Conservation (phyloP, 2,329 filamentous ascomycete species). For the Ophiostoma perfectum region DNA sequence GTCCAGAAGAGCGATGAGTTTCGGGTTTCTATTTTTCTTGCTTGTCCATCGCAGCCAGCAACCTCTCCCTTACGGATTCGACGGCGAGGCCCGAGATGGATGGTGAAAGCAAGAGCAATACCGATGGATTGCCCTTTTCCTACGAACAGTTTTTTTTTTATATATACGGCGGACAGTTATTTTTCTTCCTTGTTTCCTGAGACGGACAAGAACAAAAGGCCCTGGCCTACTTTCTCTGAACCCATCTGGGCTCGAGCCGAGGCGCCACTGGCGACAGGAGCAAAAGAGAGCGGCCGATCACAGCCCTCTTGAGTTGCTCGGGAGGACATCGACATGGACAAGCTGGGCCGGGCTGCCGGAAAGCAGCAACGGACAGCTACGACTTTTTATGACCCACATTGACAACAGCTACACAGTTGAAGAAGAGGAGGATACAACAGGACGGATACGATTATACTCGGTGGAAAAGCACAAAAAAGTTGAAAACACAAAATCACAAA, state of each 20-base stretch:
- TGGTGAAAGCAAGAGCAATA: too few species aligned
- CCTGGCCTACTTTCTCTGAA: not conserved
- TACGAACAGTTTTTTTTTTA: not conserved
- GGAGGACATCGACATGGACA: not conserved
- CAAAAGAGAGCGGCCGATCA: not conserved
- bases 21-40: not conserved
- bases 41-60: too few species aligned
- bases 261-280: not conserved
- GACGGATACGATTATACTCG: not conserved
- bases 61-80: too few species aligned
- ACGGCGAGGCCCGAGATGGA: too few species aligned
- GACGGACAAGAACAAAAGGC: slow-evolving; percentile 4
- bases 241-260: slow-evolving; percentile 1
- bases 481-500: not conserved
- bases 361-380: not conserved
- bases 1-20: too few species aligned
- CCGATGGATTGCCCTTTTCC: not conserved
- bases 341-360: not conserved
- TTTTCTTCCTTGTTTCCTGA: slow-evolving; percentile 10
- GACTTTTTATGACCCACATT: not conserved
- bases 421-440: not conserved
- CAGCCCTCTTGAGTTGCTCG: not conserved
- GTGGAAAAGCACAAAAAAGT: not conserved
- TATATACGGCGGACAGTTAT: not conserved
- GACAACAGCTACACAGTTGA: not conserved